Conservation (phyloP, 2,329 filamentous ascomycete species). For the Aspergillus candidus region DNA sequence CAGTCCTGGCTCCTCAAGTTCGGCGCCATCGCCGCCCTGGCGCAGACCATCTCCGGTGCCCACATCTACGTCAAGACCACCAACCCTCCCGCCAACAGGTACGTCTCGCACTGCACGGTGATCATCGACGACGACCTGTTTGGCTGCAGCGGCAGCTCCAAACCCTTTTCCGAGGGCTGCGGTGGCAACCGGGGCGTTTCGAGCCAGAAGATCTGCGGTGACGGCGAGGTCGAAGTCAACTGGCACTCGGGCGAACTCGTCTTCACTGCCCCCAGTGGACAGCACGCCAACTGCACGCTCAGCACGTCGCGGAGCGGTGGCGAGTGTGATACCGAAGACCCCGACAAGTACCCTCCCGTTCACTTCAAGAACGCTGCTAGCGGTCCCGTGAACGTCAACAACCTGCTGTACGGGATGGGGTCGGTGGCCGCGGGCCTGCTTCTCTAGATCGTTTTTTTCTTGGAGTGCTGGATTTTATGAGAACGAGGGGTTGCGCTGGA, state of each 20-base stretch:
- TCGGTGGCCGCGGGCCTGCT: constrained; percentile 8
- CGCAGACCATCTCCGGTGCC: constrained; percentile 9
- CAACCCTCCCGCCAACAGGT: constrained; percentile 9
- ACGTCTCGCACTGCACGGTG: constrained; percentile 11
- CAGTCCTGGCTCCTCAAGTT: constrained; percentile 11
- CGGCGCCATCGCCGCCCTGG: constrained; percentile 8
- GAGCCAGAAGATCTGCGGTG: constrained; percentile 7
- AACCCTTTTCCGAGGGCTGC: constrained; percentile 12
- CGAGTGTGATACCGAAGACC: constrained; percentile 10
- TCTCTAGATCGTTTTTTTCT: constrained; percentile 1
- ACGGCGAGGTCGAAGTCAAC: constrained; percentile 5
- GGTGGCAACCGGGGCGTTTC: constrained; percentile 21
- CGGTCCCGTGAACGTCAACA: background rate
- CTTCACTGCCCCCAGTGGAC: constrained; percentile 2
- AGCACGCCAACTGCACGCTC: constrained; percentile 12
- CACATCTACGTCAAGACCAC: constrained; percentile 12
- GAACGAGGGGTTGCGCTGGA: too few species aligned
- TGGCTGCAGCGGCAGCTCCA: constrained; percentile 13
- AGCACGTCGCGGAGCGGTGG: constrained; percentile 5
- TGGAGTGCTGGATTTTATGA: background rate
- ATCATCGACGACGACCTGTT: constrained; percentile 13
- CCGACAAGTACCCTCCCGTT: constrained; percentile 5
- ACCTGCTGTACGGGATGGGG: constrained; percentile 4
- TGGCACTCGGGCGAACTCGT: constrained; percentile 10
- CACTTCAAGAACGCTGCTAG: constrained; percentile 1